Evolutionary conservation across 176 grass and related monocot genomes (phyloP).

Genomic region (Oryza australiensis): DNA sequence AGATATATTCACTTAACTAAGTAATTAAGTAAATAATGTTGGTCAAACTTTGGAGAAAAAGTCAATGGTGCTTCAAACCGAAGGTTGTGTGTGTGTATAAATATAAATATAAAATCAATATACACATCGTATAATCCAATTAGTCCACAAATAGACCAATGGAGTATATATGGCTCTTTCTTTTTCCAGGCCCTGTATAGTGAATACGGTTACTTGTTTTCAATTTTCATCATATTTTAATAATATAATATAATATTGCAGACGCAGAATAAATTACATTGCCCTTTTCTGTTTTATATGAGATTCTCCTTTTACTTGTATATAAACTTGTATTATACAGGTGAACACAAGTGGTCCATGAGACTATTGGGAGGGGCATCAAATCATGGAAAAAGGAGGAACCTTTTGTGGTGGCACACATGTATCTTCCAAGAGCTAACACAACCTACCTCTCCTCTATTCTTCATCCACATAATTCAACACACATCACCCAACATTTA

Average conservation of each 20-base stretch:
- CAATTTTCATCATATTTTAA: not conserved
- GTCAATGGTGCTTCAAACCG: too few species aligned
- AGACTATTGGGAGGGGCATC: conserved; percentile 27
- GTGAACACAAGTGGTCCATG: conserved; percentile 30
- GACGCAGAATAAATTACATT: not conserved
- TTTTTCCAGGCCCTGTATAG: too few species aligned
- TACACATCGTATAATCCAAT: too few species aligned
- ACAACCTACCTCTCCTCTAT: not conserved
- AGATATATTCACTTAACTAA: too few species aligned
- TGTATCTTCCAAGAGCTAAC: conserved; percentile 20
- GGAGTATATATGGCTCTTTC: too few species aligned
- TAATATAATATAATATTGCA: not conserved
- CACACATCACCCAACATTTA: not conserved
- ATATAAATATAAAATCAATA: too few species aligned
- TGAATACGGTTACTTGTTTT: not conserved
- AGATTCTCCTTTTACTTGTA: not conserved
- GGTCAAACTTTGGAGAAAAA: too few species aligned
- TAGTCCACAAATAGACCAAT: too few species aligned
- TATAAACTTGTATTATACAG: not conserved
- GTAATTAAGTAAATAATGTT: too few species aligned
- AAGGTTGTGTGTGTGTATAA: too few species aligned
- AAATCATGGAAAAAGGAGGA: conserved; percentile 33
- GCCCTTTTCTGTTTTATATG: not conserved
- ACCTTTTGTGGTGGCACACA: conserved; percentile 41
- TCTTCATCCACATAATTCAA: not conserved